Evolutionary conservation across 306 rosid genomes (phyloP), one percentile per base, ranked within the genome.

Genomic region (Mimosa bimucronata): DNA sequence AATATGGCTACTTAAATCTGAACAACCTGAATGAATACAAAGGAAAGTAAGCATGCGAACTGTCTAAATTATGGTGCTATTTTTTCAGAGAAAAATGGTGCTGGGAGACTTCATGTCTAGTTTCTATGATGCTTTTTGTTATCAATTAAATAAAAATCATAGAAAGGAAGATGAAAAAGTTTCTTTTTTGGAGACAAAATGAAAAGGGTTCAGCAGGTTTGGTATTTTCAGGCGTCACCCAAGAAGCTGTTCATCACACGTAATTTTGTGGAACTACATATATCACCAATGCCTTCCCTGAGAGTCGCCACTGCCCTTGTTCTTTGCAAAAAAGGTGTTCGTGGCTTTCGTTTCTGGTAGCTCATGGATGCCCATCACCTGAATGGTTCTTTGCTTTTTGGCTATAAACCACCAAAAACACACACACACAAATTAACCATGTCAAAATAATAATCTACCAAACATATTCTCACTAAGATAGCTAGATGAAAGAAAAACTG

Each of bases 341-440:
- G 91, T 93, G 81, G 94, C 29, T 42, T 67, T 67, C 19, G 73
- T 93, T 81, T 93, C 91, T 50, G 98, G 98, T 30, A 93, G 55
- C 7, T 93, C 94, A 55, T 88, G 97, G 76, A 93, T 89, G 79
- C 87, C 98, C 97, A 93, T 93, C 89, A 93, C 98, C 83, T 93
- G 98, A 77, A 93, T 87, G 9, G 92, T 93, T 88, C 97, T 90
- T 85, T 93, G 97, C 89, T 52, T 91, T 86, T 93, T 93, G 53
- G 97, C 98, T 93, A 82, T 34, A 6, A 2, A 34, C 5, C 5
- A 73, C 29, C n/a, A n/a, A n/a, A n/a, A n/a, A n/a, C 76, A 80
- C 37, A 70, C 25, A 30, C 77, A 80, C 84, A 66, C 61, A 82
- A 34, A 45, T 53, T 69, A 48, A 40, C 26, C 26, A 21, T 58